These are phyloP conservation scores for Russula ochroleuca DNA, from an alignment of 768 basidiomycete genomes.

Conservation along the genomic window DNA sequence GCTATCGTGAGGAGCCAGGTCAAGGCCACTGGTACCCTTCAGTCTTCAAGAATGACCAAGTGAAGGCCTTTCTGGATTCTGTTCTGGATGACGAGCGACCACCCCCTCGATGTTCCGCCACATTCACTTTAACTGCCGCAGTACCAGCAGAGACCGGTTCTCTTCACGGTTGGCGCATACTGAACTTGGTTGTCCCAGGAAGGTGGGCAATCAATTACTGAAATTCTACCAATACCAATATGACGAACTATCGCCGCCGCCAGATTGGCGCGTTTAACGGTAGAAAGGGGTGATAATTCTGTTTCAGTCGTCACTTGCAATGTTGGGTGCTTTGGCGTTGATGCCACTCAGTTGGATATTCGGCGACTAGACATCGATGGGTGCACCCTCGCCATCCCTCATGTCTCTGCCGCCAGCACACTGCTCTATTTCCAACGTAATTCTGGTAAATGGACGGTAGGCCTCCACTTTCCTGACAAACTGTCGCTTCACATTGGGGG, in stretches of 20 bases:
- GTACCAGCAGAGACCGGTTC: conserved; percentile 66
- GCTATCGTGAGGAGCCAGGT: conserved; percentile 58
- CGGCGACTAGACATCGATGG: conserved; percentile 21
- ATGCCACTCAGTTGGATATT: conserved; percentile 2
- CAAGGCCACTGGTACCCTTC: conserved; percentile 67
- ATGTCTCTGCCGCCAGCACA: neutral
- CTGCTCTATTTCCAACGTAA: conserved; percentile 1
- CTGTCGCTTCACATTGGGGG: neutral
- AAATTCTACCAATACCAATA: neutral
- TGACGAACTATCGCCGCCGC: neutral
- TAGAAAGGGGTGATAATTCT: conserved; percentile 22
- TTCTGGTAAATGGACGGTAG: conserved; percentile 14
- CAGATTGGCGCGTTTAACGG: conserved; percentile 41
- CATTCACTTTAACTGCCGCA: conserved; percentile 71
- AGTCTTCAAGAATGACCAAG: conserved; percentile 51
- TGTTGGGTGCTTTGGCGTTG: conserved; percentile 28
- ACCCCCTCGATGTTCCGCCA: conserved; percentile 10
- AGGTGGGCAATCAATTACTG: conserved; percentile 42
- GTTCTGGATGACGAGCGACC: conserved; percentile 20
- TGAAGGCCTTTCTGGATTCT: conserved; percentile 52
- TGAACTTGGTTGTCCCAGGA: conserved; percentile 58
- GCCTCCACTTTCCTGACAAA: neutral
- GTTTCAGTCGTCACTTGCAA: conserved; percentile 31
- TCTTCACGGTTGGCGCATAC: conserved; percentile 65
- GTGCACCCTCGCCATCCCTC: neutral